Conservation (phyloP, 75 land plant species). For the Cunninghamia lanceolata region DNA sequence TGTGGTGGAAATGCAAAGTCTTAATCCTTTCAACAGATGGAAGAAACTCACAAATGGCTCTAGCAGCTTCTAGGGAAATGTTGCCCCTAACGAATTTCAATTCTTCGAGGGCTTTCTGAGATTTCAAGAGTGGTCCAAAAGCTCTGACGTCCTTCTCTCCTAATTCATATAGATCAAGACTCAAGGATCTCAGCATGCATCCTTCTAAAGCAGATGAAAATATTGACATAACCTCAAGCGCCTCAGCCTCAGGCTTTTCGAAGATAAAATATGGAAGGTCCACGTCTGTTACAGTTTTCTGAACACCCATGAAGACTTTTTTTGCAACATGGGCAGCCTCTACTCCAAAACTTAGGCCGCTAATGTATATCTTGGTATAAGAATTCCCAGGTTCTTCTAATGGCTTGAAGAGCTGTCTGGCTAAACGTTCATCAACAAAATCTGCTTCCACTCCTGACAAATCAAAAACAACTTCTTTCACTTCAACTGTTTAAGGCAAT, state of each 20-base stretch:
- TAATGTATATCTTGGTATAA: slow-evolving; percentile 19
- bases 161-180: slow-evolving; percentile 84
- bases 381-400: slow-evolving; percentile 45
- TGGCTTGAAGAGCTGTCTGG: slow-evolving; percentile 62
- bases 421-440: slow-evolving; percentile 16
- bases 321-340: too few relatives aligned
- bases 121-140: slow-evolving; percentile 70
- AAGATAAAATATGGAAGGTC: slow-evolving; percentile 93
- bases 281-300: slow-evolving; percentile 47
- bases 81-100: slow-evolving; percentile 83
- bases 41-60: slow-evolving; percentile 76
- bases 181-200: too few relatives aligned
- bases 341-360: too few relatives aligned
- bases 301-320: too few relatives aligned
- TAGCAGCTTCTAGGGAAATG: slow-evolving; percentile 84
- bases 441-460: slow-evolving; percentile 58
- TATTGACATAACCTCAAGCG: too few relatives aligned
- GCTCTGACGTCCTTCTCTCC: slow-evolving; percentile 96
- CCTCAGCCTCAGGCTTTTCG: slow-evolving; percentile 63
- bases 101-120: slow-evolving; percentile 76
- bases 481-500: too few relatives aligned
- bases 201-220: too few relatives aligned
- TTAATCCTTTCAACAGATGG: slow-evolving; percentile 67
- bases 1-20: slow-evolving; percentile 79
- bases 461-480: slow-evolving; percentile 55